Conservation (phyloP, 345 rosid genomes). For the Citrus unshiu region DNA sequence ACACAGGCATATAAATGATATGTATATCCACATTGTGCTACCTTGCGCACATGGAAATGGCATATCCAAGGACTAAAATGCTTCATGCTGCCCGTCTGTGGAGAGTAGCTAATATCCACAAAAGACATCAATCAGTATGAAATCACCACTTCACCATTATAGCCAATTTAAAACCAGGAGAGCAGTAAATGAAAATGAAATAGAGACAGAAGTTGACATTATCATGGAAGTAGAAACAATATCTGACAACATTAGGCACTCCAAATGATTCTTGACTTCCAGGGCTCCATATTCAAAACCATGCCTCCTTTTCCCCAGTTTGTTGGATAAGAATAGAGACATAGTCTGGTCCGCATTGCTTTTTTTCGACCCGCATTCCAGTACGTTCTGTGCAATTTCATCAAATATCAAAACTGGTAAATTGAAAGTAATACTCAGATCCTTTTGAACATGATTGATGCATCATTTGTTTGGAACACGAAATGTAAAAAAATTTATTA, state of each 20-base stretch:
- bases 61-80: slow-evolving; percentile 73
- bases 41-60: slow-evolving; percentile 82
- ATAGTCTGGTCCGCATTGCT: slow-evolving; percentile 49
- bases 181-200: neutral
- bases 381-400: slow-evolving; percentile 56
- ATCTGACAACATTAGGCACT: slow-evolving; percentile 65
- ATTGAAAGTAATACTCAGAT: neutral
- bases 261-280: slow-evolving; percentile 72
- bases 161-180: neutral
- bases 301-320: slow-evolving; percentile 63
- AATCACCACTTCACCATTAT: neutral
- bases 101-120: slow-evolving; percentile 52
- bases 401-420: slow-evolving; percentile 15
- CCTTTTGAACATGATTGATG: neutral
- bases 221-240: slow-evolving; percentile 64
- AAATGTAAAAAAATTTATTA: neutral
- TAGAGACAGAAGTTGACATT: slow-evolving; percentile 46
- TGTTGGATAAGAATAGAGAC: slow-evolving; percentile 68
- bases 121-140: slow-evolving; percentile 19
- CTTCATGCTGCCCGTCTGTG: slow-evolving; percentile 27
- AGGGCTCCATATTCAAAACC: slow-evolving; percentile 91
- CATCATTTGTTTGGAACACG: neutral
- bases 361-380: slow-evolving; percentile 82
- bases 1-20: neutral
- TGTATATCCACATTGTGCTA: slow-evolving; percentile 17